Percentiles rank a stretch among this genome's conserved stretches.
These are phyloP conservation scores for Papilionanthe hybrid DNA, from an alignment of 116 monocot species.

Conservation along the genomic window DNA sequence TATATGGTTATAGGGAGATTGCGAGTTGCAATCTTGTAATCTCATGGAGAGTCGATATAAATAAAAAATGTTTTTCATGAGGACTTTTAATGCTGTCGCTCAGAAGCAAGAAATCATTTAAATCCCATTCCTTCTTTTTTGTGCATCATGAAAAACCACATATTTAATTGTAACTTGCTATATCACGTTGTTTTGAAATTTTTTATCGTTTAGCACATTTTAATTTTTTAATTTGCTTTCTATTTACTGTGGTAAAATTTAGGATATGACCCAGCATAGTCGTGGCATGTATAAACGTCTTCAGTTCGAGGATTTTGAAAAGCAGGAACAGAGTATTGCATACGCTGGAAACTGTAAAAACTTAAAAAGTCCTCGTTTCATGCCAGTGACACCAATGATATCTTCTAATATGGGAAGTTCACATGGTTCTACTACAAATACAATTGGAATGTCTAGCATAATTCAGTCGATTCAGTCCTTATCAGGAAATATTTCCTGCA, in stretches of 20 bases:
- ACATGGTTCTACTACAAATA: constrained; percentile 22
- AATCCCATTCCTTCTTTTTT: background rate
- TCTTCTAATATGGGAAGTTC: constrained; percentile 11
- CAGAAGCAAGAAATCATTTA: background rate
- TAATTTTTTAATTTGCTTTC: constrained; percentile 9
- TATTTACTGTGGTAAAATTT: constrained; percentile 16
- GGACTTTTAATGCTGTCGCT: background rate
- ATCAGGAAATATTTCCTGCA: constrained; percentile 11
- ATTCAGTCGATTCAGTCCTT: constrained; percentile 1
- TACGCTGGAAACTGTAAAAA: background rate
- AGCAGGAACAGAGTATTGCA: background rate
- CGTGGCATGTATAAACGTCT: constrained; percentile 65
- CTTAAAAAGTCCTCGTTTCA: constrained; percentile 5
- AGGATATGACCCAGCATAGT: constrained; percentile 37
- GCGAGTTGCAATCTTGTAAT: background rate
- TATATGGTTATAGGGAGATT: background rate
- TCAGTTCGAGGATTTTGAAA: constrained; percentile 44
- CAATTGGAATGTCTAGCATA: constrained; percentile 12
- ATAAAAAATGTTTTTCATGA: background rate
- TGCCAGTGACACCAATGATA: constrained; percentile 2
- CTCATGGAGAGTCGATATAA: background rate
- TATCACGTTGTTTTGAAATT: background rate
- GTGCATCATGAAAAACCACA: background rate
- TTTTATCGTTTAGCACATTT: constrained; percentile 1
- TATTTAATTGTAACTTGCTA: background rate